These are phyloP conservation scores for Wallacemonas sp. DNA, from an alignment of 208 protist species.

Conservation along the genomic window DNA sequence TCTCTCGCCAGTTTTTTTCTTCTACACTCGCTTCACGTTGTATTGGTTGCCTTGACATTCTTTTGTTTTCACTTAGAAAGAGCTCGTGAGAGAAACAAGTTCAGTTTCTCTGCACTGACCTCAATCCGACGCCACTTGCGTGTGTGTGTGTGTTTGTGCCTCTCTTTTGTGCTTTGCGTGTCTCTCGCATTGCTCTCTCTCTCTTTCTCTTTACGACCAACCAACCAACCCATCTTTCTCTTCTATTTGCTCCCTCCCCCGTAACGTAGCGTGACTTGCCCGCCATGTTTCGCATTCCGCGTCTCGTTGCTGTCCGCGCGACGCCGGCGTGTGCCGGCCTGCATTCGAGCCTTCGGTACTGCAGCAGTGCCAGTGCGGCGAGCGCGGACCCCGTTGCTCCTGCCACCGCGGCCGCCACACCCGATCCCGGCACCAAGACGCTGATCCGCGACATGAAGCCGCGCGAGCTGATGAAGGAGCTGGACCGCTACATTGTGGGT, in stretches of 20 bases:
- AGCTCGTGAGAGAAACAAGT: too few species aligned
- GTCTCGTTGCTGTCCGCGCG: slow-evolving; percentile 3
- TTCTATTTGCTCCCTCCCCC: slow-evolving; percentile 7
- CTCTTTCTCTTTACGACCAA: too few species aligned
- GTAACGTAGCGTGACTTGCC: not conserved
- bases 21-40: too few species aligned
- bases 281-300: slow-evolving; percentile 11
- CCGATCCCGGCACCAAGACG: slow-evolving; percentile 30
- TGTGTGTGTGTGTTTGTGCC: too few species aligned
- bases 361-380: slow-evolving; percentile 40
- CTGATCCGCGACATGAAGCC: slow-evolving; percentile 91
- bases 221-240: slow-evolving; percentile 8
- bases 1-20: too few species aligned
- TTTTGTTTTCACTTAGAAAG: too few species aligned
- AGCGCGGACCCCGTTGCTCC: slow-evolving; percentile 41
- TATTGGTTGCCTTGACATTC: too few species aligned
- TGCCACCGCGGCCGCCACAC: slow-evolving; percentile 21
- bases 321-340: not conserved
- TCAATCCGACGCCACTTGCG: too few species aligned
- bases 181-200: too few species aligned
- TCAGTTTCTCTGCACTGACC: too few species aligned
- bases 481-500: slow-evolving; percentile 97
- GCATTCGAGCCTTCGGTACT: slow-evolving; percentile 4
- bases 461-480: slow-evolving; percentile 92
- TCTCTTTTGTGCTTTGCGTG: too few species aligned